These are phyloP conservation scores for Scheffersomyces stambukii DNA, from an alignment of 1,139 yeast genomes.

Conservation along the genomic window DNA sequence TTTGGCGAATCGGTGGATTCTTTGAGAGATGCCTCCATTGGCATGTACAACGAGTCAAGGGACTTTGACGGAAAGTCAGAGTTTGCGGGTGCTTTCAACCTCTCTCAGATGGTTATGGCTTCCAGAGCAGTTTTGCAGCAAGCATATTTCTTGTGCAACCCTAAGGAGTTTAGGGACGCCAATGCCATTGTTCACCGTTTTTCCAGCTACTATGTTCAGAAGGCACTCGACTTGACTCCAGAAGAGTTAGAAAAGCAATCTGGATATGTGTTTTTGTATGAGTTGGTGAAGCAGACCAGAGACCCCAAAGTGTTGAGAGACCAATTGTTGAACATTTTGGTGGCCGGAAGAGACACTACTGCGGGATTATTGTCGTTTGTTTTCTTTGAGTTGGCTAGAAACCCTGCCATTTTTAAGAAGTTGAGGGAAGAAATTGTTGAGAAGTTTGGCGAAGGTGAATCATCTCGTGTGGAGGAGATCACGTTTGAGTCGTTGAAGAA, in stretches of 20 bases:
- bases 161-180: slow-evolving; percentile 26
- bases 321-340: slow-evolving; percentile 47
- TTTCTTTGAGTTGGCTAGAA: slow-evolving; percentile 43
- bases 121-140: slow-evolving; percentile 34
- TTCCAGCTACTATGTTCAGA: slow-evolving; percentile 26
- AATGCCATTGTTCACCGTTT: slow-evolving; percentile 30
- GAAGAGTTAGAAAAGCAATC: slow-evolving; percentile 32
- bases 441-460: slow-evolving; percentile 29
- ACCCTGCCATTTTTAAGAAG: slow-evolving; percentile 34
- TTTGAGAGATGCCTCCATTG: slow-evolving; percentile 26
- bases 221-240: slow-evolving; percentile 23
- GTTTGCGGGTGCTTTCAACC: slow-evolving; percentile 43
- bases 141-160: slow-evolving; percentile 29
- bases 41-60: slow-evolving; percentile 10
- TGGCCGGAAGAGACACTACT: slow-evolving; percentile 59
- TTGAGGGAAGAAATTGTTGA: slow-evolving; percentile 35
- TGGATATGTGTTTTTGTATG: slow-evolving; percentile 49
- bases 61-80: slow-evolving; percentile 28
- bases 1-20: slow-evolving; percentile 52
- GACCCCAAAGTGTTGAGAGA: slow-evolving; percentile 48
- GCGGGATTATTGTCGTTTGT: slow-evolving; percentile 50
- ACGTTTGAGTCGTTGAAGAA: slow-evolving; percentile 45
- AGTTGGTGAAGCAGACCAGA: slow-evolving; percentile 46
- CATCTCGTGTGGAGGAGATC: slow-evolving; percentile 21
- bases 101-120: slow-evolving; percentile 33